Conservation (phyloP, 208 protist genomes). For the Vickermania ingenoplastis region DNA sequence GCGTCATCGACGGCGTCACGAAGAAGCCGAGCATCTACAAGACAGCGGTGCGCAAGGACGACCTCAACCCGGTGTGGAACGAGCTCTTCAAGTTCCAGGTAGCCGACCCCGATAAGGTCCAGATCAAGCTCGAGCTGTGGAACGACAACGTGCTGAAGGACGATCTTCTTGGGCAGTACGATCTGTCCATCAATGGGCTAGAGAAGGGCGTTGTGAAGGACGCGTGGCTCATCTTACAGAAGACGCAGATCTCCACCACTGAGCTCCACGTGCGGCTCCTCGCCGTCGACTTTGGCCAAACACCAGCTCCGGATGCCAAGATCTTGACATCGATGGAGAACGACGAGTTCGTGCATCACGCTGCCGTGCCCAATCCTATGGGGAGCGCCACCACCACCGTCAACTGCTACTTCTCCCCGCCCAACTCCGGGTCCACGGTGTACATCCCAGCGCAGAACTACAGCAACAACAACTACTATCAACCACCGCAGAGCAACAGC, state of each 20-base stretch:
- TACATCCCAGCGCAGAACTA: too few relatives aligned
- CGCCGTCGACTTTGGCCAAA: conserved; percentile 63
- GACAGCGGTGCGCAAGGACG: conserved; percentile 29
- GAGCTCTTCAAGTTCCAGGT: conserved; percentile 70
- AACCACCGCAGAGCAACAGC: too few relatives aligned
- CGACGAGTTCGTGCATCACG: background rate
- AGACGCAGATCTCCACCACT: conserved; percentile 28
- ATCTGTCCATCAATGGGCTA: conserved; percentile 38
- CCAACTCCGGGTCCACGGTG: background rate
- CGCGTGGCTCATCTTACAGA: conserved; percentile 33
- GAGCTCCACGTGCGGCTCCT: conserved; percentile 58
- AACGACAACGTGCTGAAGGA: conserved; percentile 58
- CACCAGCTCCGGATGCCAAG: conserved; percentile 1
- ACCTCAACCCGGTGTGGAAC: conserved; percentile 54
- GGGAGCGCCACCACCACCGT: background rate
- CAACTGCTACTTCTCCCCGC: background rate
- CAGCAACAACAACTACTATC: too few relatives aligned
- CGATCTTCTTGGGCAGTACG: conserved; percentile 44
- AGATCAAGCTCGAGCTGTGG: conserved; percentile 58
- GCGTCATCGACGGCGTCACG: conserved; percentile 21
- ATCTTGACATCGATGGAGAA: conserved; percentile 5
- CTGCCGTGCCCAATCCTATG: background rate
- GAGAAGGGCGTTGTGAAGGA: conserved; percentile 49
- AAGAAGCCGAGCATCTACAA: conserved; percentile 38
- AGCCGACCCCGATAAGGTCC: conserved; percentile 28